phyloP scores from a whole-genome alignment of 2,329 filamentous ascomycete species.

The Cladosporium sp. region DNA sequence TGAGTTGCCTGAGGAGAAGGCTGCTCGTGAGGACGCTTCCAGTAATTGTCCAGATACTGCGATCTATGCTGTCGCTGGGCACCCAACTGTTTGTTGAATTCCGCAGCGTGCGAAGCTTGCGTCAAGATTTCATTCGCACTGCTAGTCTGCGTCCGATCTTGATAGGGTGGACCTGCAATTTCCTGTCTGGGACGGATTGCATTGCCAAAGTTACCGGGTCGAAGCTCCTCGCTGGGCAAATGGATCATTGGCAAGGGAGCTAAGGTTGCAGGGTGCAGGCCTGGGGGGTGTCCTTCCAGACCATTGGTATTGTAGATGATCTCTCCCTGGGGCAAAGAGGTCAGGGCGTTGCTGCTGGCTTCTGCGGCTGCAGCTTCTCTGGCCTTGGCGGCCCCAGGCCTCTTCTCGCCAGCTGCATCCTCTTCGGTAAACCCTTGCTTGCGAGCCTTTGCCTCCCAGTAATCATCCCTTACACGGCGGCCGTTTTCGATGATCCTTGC shows the following conservation, averaged over 20 bases:
- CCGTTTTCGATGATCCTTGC: conserved; percentile 89
- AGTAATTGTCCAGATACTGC: conserved; percentile 75
- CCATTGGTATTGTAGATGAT: conserved; percentile 78
- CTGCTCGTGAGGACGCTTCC: conserved; percentile 73
- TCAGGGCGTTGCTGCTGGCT: conserved; percentile 52
- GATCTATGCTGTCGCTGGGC: conserved; percentile 73
- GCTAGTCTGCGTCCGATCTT: conserved; percentile 76
- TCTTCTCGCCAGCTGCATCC: conserved; percentile 90
- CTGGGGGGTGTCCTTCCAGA: conserved; percentile 32
- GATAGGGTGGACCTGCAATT: conserved; percentile 78
- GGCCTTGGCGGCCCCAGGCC: conserved; percentile 84
- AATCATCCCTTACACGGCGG: conserved; percentile 88
- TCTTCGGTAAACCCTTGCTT: conserved; percentile 99
- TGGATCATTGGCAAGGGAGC: conserved; percentile 81
- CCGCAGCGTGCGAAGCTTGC: conserved; percentile 81
- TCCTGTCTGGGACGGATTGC: conserved; percentile 86
- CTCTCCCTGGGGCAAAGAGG: conserved; percentile 69
- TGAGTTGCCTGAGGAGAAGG: conserved; percentile 51
- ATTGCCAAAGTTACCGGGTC: conserved; percentile 74
- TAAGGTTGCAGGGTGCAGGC: conserved; percentile 61
- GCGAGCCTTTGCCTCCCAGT: conserved; percentile 94
- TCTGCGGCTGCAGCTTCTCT: conserved; percentile 73
- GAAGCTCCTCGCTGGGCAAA: conserved; percentile 70
- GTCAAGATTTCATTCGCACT: conserved; percentile 73
- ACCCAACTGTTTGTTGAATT: conserved; percentile 82